Percentiles rank a stretch among this genome's conserved stretches.
Conservation (phyloP, 2,329 filamentous ascomycete genomes). For the Neopestalotiopsis clavispora region DNA sequence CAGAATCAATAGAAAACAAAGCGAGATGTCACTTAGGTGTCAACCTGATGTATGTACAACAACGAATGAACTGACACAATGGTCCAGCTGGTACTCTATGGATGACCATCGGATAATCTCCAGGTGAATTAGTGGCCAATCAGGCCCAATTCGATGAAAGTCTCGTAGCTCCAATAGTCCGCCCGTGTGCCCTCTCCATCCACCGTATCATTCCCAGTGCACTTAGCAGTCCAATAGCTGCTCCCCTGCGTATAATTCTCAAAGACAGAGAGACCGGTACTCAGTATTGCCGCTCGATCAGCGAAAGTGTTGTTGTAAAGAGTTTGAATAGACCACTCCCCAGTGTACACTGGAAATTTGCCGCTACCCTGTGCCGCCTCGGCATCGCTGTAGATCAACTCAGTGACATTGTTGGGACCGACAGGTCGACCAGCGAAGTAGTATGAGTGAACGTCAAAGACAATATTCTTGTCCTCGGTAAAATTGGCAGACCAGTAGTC, state of each 20-base stretch:
- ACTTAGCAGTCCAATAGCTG: constrained; percentile 33
- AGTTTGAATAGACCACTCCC: constrained; percentile 40
- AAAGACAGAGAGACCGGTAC: constrained; percentile 38
- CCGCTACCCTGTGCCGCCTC: background rate
- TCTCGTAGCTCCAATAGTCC: constrained; percentile 18
- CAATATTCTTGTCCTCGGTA: constrained; percentile 31
- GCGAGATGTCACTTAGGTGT: background rate
- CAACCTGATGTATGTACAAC: background rate
- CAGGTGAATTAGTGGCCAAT: background rate
- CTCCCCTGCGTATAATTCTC: constrained; percentile 37
- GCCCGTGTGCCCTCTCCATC: constrained; percentile 21
- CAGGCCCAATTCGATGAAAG: constrained; percentile 9
- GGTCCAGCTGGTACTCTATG: too few relatives aligned
- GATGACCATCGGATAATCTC: background rate
- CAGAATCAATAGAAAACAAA: background rate
- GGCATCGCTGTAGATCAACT: constrained; percentile 4
- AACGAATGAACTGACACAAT: too few relatives aligned
- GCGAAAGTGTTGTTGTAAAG: constrained; percentile 36
- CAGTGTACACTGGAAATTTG: constrained; percentile 39
- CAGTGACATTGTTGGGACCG: background rate
- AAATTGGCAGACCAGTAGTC: constrained; percentile 34
- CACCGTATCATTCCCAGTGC: constrained; percentile 18
- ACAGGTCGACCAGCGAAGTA: constrained; percentile 25
- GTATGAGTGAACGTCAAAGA: constrained; percentile 37
- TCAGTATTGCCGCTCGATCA: constrained; percentile 32